Conservation (phyloP, 202 grass and related monocot genomes). For the Sporobolus alterniflorus region DNA sequence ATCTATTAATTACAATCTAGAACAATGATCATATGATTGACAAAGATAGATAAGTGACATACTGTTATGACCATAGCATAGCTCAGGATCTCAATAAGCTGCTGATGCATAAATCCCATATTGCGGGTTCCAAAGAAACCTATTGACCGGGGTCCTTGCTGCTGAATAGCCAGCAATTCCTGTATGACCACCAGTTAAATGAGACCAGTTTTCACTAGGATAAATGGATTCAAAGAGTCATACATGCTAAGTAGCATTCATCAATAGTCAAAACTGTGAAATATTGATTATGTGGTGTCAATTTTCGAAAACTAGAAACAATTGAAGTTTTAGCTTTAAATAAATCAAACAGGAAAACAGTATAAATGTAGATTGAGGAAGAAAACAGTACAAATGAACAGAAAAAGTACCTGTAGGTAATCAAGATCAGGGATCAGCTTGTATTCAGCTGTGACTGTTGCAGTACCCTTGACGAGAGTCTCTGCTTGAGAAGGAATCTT, state of each 20-base stretch:
- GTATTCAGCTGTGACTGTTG: constrained; percentile 70
- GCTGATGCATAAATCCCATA: constrained; percentile 99
- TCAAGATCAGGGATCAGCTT: constrained; percentile 90
- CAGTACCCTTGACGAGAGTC: constrained; percentile 68
- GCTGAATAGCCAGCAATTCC: constrained; percentile 98
- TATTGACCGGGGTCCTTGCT: constrained; percentile 92
- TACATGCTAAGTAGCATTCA: not conserved
- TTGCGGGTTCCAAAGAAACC: constrained; percentile 99
- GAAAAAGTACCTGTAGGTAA: constrained; percentile 80
- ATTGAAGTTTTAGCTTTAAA: not conserved
- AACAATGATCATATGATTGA: not conserved
- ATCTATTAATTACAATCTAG: constrained; percentile 12
- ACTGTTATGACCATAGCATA: constrained; percentile 99
- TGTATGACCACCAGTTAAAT: constrained; percentile 43
- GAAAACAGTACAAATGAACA: not conserved
- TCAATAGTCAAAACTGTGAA: not conserved
- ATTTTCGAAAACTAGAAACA: constrained; percentile 16
- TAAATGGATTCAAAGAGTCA: constrained; percentile 23
- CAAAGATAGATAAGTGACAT: constrained; percentile 38
- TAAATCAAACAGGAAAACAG: not conserved
- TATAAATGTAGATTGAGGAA: not conserved
- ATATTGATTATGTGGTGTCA: not conserved
- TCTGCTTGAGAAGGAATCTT: constrained; percentile 77
- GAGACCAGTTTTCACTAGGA: constrained; percentile 2
- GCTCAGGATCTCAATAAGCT: constrained; percentile 99